phyloP scores from a whole-genome alignment of 2,329 filamentous ascomycete genomes.

The Chrysoporthe puriensis region DNA sequence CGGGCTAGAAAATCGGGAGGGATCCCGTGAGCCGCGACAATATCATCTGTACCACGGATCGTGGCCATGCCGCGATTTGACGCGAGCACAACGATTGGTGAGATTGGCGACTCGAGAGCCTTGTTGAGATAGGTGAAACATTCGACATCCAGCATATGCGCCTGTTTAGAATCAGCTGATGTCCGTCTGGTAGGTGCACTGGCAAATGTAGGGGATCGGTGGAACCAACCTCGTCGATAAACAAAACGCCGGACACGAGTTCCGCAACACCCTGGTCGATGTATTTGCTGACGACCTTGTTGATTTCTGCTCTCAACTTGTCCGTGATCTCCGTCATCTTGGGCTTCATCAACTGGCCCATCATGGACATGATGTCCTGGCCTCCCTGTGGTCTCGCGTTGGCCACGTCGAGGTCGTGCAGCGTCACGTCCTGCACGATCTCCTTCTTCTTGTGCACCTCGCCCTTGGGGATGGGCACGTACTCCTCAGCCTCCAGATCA shows the following conservation, averaged over 20 bases:
- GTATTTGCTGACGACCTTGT: constrained; percentile 99
- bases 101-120: constrained; percentile 92
- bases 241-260: constrained; percentile 95
- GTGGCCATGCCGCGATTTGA: constrained; percentile 95
- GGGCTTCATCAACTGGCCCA: constrained; percentile 99
- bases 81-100: constrained; percentile 94
- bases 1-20: constrained; percentile 92
- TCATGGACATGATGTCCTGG: constrained; percentile 99
- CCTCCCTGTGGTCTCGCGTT: constrained; percentile 95
- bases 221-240: constrained; percentile 87
- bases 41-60: constrained; percentile 82
- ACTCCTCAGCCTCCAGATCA: constrained; percentile 97
- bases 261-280: constrained; percentile 98
- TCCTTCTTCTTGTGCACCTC: constrained; percentile 99
- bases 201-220: constrained; percentile 16
- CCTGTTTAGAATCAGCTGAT: constrained; percentile 54
- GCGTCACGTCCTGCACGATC: constrained; percentile 96
- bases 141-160: constrained; percentile 99
- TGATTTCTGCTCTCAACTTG: constrained; percentile 93
- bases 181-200: constrained; percentile 19
- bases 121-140: constrained; percentile 99
- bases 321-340: constrained; percentile 99
- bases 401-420: constrained; percentile 95
- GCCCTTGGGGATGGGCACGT: constrained; percentile 97
- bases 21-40: constrained; percentile 88